Conservation (phyloP, 1,284 basidiomycete species). For the Fomes fomentarius region DNA sequence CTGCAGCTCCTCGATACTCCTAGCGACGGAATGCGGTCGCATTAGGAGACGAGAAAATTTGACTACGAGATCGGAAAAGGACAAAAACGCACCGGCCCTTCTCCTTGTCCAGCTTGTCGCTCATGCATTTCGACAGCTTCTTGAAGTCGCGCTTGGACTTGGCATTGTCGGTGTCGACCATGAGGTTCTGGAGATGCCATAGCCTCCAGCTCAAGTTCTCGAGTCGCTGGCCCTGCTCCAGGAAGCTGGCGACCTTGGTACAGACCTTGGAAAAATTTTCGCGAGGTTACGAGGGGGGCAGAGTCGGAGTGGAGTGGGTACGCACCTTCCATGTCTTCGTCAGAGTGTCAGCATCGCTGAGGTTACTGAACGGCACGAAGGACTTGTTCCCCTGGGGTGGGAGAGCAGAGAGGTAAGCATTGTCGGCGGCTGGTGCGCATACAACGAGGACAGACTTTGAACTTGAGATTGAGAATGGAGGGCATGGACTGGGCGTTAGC, state of each 20-base stretch:
- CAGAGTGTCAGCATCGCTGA: conserved; percentile 78
- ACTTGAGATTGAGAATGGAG: conserved; percentile 85
- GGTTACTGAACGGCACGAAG: conserved; percentile 86
- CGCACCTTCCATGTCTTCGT: conserved; percentile 85
- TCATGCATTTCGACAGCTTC: conserved; percentile 81
- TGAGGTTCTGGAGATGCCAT: conserved; percentile 86
- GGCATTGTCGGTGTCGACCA: conserved; percentile 85
- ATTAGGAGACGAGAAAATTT: conserved; percentile 10
- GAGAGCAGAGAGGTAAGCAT: conserved; percentile 29
- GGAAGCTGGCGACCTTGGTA: conserved; percentile 83
- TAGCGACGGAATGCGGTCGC: conserved; percentile 30
- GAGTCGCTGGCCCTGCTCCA: conserved; percentile 83
- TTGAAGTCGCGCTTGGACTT: conserved; percentile 85
- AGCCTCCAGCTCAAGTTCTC: conserved; percentile 87
- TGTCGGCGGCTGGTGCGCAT: conserved; percentile 14
- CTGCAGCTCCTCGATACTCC: conserved; percentile 78
- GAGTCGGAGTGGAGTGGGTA: neutral
- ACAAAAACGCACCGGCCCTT: conserved; percentile 66
- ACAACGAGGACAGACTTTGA: conserved; percentile 59
- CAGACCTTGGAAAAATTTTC: conserved; percentile 57
- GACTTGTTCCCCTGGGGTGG: conserved; percentile 79
- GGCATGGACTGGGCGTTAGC: conserved; percentile 53
- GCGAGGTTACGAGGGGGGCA: conserved; percentile 4
- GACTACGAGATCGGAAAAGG: neutral
- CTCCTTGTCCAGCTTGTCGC: conserved; percentile 86